Base-by-base conservation (phyloP, 306 rosid genomes). In the Cicer pinnatifidum region DNA sequence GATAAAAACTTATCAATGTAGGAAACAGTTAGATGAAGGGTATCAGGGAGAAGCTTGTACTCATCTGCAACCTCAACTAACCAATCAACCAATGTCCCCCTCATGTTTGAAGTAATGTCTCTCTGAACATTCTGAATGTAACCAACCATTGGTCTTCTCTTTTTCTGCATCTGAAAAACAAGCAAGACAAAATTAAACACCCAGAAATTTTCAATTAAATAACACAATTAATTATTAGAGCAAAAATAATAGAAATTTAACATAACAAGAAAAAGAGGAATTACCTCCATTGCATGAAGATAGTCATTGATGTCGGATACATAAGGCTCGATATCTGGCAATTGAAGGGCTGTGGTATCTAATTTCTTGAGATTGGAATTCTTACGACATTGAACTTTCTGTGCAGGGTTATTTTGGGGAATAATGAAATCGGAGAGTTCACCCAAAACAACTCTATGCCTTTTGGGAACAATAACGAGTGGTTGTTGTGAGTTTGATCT, bases 21-120 rank as follows among this genome's bases (percentile, higher is more conserved):
- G 0, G 89, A 83, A 41, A 94, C 57, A 0, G 90, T 75, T 37
- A 89, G 91, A 70, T 71, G 84, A n/a, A 91, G 84, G 11, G 97
- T 83, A 3, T 94, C 97, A 0, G 98, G 23, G 9, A 85, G 85
- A 28, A 94, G 97, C 67, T 89, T 84, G 63, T 88, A 88, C 41
- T 94, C 91, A 20, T 89, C 96, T 0, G 97, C 96, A 73, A 94
- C 97, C 11, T 91, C 96, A 1, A 91, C 96, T 61, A 94, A 66
- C 98, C 98, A 94, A 78, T 94, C 98, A 4, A 94, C 91, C 78
- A 94, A 72, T 10, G 86, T 71, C 7, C 87, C 94, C 69, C 98
- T 88, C 97, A 85, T 91, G 75, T 84, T 83, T 3, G 85, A 40
- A 5, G 85, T 85, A 33, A 94, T 35, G 16, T 83, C 86, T 3